Evolutionary conservation across 805 yeast genomes (phyloP).

Genomic region (Candida piceae): DNA sequence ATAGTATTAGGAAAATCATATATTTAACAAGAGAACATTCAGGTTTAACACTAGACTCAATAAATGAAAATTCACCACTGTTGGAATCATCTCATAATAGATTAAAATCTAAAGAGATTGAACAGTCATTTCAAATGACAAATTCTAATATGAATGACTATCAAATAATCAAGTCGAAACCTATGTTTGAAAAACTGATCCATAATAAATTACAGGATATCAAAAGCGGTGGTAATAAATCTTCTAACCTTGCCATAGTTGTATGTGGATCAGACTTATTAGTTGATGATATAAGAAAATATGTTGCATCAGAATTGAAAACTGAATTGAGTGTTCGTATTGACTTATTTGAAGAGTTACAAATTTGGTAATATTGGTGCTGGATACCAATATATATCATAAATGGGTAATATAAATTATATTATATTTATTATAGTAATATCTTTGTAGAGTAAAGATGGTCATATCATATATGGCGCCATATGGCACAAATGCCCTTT

Average conservation of each 20-base stretch:
- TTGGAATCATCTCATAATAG: not conserved
- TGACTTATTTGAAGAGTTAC: slow-evolving; percentile 55
- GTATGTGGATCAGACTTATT: slow-evolving; percentile 52
- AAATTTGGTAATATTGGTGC: slow-evolving; percentile 49
- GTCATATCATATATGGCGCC: no score
- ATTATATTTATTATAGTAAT: no score
- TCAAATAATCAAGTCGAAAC: slow-evolving; percentile 19
- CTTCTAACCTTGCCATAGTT: slow-evolving; percentile 40
- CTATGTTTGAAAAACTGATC: slow-evolving; percentile 10
- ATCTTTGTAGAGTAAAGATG: no score
- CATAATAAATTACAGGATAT: slow-evolving; percentile 24
- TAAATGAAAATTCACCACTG: not conserved
- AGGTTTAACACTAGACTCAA: not conserved
- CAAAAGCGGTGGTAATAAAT: slow-evolving; percentile 13
- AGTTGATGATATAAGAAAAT: slow-evolving; percentile 48
- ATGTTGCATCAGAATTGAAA: slow-evolving; percentile 28
- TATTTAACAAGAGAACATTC: slow-evolving; percentile 20
- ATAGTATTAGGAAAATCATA: slow-evolving; percentile 13
- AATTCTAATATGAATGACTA: slow-evolving; percentile 29
- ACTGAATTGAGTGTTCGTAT: slow-evolving; percentile 35
- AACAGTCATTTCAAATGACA: not conserved
- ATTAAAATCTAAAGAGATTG: slow-evolving; percentile 4
- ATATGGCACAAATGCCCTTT: no score
- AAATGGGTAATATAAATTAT: not conserved
- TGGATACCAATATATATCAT: not conserved